phyloP scores from a whole-genome alignment of 1,284 basidiomycete species.

The Irpex lacteus region DNA sequence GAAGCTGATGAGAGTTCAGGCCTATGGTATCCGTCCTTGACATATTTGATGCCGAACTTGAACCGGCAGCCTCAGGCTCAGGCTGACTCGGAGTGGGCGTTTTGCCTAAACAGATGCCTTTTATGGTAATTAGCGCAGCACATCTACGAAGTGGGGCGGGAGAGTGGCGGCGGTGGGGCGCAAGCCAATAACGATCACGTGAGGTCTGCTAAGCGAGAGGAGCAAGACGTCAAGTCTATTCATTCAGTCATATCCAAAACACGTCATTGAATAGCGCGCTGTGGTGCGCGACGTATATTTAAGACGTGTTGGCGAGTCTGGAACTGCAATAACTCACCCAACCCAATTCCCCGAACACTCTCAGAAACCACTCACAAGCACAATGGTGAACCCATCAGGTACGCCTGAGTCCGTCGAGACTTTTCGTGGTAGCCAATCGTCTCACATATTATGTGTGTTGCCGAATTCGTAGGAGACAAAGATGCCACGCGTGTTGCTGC shows the following conservation, averaged over 20 bases:
- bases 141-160: background rate
- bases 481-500: constrained; percentile 42
- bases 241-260: background rate
- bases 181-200: background rate
- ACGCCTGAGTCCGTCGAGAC: no score
- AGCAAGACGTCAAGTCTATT: background rate
- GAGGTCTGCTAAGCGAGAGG: background rate
- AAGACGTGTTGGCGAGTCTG: no score
- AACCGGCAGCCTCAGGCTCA: background rate
- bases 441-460: background rate
- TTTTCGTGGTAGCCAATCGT: background rate
- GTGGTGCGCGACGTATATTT: background rate
- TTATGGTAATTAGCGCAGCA: background rate
- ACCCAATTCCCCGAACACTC: background rate
- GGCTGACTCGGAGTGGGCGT: background rate
- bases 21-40: no score
- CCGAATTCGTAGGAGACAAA: constrained; percentile 22
- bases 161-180: background rate
- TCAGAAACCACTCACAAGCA: background rate
- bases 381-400: background rate
- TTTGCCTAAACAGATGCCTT: background rate
- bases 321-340: background rate
- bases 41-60: no score
- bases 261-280: background rate
- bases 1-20: no score